Evolutionary conservation across 2,329 filamentous ascomycete genomes (phyloP), one percentile per base, ranked within the genome.

Genomic region (Penicillium rolfsii): DNA sequence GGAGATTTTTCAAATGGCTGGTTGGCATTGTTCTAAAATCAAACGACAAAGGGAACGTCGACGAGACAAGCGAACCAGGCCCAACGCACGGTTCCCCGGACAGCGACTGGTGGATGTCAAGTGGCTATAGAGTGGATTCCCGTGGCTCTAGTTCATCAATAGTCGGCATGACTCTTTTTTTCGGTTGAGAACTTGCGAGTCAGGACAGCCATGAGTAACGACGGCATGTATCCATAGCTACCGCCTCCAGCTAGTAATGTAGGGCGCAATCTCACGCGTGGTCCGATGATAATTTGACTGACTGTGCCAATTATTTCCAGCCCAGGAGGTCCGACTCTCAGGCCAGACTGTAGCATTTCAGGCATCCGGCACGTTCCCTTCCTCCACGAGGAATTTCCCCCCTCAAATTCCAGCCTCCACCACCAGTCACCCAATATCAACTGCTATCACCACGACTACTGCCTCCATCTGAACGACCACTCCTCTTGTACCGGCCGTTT

Each of bases 301-400:
- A 33, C 4, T 33, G 9, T 33, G 9, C 30, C 30, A 11, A 11
- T 33, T 33, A 33, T 33, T 33, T 33, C 38, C n/a, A 40, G 54
- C 38, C 14, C 35, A 40, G 36, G 30, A 40, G 36, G 30, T 57
- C 33, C 9, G 5, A 26, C 24, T 46, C 26, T 43, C 28, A 28
- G 33, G 46, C 38, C 36, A 22, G 19, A 22, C 19, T 22, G 19
- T 22, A 22, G 19, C 19, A 28, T 28, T 57, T 52, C 55, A 55
- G 53, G 50, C 50, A 53, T 28, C 36, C 52, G 54, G 59, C 64
- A 64, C 62, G 64, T 68, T 68, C 65, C 54, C 64, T 61, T 57
- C 55, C 63, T 65, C 66, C 64, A 65, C 61, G 66, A 63, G 67
- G 69, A 66, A 66, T 69, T 62, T 57, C 58, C 52, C 36, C 36